Base-by-base conservation (phyloP, 78 protist genomes). In the Speleostelium caveatum region DNA sequence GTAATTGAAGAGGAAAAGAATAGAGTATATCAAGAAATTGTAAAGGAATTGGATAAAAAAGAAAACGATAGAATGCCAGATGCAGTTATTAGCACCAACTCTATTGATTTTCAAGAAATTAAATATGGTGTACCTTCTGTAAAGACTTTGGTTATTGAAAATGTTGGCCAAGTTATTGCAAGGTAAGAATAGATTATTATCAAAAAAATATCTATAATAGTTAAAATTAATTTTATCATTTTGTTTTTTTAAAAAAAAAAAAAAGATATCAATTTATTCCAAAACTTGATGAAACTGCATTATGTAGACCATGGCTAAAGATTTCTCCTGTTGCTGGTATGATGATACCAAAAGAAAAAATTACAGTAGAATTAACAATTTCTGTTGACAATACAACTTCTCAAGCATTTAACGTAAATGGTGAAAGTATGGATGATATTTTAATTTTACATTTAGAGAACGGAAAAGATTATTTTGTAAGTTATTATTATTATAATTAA, bases 11-110 rank as follows among this genome's bases (percentile, higher is more conserved):
- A 87, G 1, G 73, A 38, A 14, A 71, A 56, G 39, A 59, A 60
- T 49, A n/a, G 92, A 12, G 55, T 93, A 51, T 66, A 74, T 35
- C 73, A 41, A 33, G 87, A 86, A 42, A 36, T 95, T 24, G 53
- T 91, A 1, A 61, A 67, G 32, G 86, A 86, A 3, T 30, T 92
- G 61, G 97, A 96, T 67, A 74, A 73, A 58, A 60, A 89, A 75
- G 97, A 96, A 83, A 96, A 96, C 24, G 97, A 86, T 39, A 21
- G 49, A 26, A 65, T 87, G 83, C 96, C 97, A 6, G 96, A 96
- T 30, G 93, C 85, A 26, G 41, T 19, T 14, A 58, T 94, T 6
- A 32, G 49, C 4, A 65, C 87, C n/a, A 91, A 77, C 22, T 14
- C 10, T 24, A 14, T 95, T 0, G 86, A 88, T 21, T 96, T 96